Percentiles rank a stretch among this genome's conserved stretches.
These are phyloP conservation scores for Salvia splendens DNA, from an alignment of 257 asterid species.

Conservation along the genomic window DNA sequence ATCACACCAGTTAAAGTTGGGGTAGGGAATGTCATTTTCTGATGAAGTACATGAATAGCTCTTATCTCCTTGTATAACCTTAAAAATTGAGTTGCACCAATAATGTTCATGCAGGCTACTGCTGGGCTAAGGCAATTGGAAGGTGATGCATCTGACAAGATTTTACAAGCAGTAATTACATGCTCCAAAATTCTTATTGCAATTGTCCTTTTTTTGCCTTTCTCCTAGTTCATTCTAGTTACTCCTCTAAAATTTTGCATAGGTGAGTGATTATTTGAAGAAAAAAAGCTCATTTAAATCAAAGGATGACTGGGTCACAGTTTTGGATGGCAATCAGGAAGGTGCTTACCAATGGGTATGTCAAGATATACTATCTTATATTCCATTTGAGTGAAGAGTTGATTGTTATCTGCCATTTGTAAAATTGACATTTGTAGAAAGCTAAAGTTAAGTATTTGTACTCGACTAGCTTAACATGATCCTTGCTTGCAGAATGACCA, in stretches of 20 bases:
- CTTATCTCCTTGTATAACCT: slow-evolving; percentile 19
- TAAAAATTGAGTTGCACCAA: slow-evolving; percentile 17
- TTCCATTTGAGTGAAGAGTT: neutral
- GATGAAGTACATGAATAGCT: neutral
- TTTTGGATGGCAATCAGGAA: slow-evolving; percentile 82
- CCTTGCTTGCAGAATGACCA: no score
- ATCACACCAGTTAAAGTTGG: slow-evolving; percentile 72
- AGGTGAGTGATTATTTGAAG: slow-evolving; percentile 77
- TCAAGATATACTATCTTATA: neutral
- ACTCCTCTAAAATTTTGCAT: slow-evolving; percentile 27
- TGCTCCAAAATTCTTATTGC: slow-evolving; percentile 21
- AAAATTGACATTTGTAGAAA: neutral
- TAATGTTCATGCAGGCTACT: slow-evolving; percentile 67
- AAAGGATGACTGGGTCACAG: slow-evolving; percentile 63
- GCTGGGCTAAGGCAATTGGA: slow-evolving; percentile 84
- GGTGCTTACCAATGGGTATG: slow-evolving; percentile 89
- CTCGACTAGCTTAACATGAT: no score
- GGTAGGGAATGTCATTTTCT: slow-evolving; percentile 37
- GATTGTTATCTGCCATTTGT: neutral
- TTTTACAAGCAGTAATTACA: slow-evolving; percentile 70
- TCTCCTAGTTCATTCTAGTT: slow-evolving; percentile 18
- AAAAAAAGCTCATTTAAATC: slow-evolving; percentile 64
- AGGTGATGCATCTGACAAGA: slow-evolving; percentile 76
- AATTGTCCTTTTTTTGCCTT: neutral
- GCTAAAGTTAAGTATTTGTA: neutral